Evolutionary conservation across 768 basidiomycete genomes (phyloP).

Genomic region (Leccinum ochraceum): DNA sequence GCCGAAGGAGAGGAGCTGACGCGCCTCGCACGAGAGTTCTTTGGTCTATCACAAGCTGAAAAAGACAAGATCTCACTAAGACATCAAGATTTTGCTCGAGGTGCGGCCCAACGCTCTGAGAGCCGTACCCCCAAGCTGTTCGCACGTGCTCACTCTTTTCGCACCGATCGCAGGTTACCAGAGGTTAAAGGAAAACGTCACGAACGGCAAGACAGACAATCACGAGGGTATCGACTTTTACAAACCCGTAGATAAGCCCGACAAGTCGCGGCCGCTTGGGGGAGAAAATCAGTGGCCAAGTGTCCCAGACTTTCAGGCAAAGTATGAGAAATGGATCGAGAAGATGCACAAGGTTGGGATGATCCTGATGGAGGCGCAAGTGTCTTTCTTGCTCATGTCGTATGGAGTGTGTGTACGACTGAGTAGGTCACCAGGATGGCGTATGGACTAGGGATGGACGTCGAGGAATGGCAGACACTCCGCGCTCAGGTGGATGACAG

Average conservation of each 20-base stretch:
- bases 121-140: not conserved
- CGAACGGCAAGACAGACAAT: conserved; percentile 79
- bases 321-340: conserved; percentile 72
- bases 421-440: conserved; percentile 61
- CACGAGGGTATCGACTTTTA: conserved; percentile 88
- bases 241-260: conserved; percentile 65
- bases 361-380: conserved; percentile 85
- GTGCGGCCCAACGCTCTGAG: conserved; percentile 40
- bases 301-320: conserved; percentile 55
- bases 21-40: conserved; percentile 70
- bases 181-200: conserved; percentile 80
- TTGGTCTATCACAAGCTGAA: conserved; percentile 66
- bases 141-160: not conserved
- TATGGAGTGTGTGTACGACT: not conserved
- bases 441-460: conserved; percentile 70
- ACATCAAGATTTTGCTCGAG: conserved; percentile 75
- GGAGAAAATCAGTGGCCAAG: conserved; percentile 89
- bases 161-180: conserved; percentile 62
- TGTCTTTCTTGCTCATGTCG: conserved; percentile 2
- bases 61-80: conserved; percentile 74
- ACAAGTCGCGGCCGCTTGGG: conserved; percentile 71
- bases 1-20: conserved; percentile 66
- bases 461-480: conserved; percentile 68
- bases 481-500: conserved; percentile 74
- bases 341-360: conserved; percentile 86